Percentiles rank a stretch among this genome's conserved stretches.
These are phyloP conservation scores for Taphrina deformans DNA, from an alignment of 1,139 yeast genomes.

Conservation along the genomic window DNA sequence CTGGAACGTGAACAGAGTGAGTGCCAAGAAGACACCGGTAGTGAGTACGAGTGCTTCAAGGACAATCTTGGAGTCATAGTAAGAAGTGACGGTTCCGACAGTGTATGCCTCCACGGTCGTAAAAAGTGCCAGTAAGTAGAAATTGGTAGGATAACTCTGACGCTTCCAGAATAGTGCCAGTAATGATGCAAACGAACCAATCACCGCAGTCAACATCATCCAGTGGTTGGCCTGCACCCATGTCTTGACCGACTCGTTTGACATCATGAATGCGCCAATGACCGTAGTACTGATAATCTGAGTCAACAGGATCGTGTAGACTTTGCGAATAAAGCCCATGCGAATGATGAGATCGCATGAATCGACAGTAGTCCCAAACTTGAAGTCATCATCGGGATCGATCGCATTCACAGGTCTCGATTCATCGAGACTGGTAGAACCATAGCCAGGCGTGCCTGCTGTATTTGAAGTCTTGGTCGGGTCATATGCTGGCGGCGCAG, in stretches of 20 bases:
- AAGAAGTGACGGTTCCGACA: conserved; percentile 65
- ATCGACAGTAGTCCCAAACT: conserved; percentile 74
- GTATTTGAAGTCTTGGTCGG: conserved; percentile 2
- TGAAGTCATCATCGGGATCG: conserved; percentile 64
- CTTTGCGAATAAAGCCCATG: conserved; percentile 73
- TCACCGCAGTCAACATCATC: conserved; percentile 58
- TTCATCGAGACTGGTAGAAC: conserved; percentile 3
- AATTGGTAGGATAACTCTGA: conserved; percentile 62
- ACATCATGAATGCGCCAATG: conserved; percentile 58
- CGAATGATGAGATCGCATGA: conserved; percentile 75
- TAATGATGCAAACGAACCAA: conserved; percentile 47
- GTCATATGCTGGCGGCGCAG: conserved; percentile 23
- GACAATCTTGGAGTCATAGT: conserved; percentile 64
- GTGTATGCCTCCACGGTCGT: conserved; percentile 74
- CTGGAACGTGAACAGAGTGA: conserved; percentile 76
- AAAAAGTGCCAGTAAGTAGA: conserved; percentile 62
- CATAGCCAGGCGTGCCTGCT: conserved; percentile 2
- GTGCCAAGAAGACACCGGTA: conserved; percentile 66
- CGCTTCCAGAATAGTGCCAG: conserved; percentile 58
- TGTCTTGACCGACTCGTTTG: conserved; percentile 52
- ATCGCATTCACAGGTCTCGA: neutral
- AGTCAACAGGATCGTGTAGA: conserved; percentile 65
- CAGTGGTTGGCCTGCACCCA: conserved; percentile 67
- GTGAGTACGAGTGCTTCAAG: conserved; percentile 74
- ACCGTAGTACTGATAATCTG: conserved; percentile 65